phyloP scores from a whole-genome alignment of 2,329 filamentous ascomycete species.

The Cryphonectria nitschkei region DNA sequence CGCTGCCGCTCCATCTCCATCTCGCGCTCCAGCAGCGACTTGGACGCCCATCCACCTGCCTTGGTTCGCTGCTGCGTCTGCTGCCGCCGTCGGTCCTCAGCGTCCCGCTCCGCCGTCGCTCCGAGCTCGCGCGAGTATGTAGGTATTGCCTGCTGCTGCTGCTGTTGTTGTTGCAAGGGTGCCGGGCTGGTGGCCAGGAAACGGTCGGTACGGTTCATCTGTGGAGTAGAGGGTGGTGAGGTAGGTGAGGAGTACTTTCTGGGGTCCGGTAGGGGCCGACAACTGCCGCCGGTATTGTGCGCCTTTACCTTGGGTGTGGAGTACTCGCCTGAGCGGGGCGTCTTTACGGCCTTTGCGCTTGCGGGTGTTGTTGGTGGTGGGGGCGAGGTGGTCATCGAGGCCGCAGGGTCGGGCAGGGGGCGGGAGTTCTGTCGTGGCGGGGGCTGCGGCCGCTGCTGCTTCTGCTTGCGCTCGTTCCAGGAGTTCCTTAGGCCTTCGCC shows the following conservation, averaged over 20 bases:
- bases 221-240: conserved; percentile 32
- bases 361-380: conserved; percentile 12
- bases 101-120: conserved; percentile 64
- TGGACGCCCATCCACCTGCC: conserved; percentile 65
- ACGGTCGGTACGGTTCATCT: conserved; percentile 57
- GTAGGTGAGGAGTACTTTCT: conserved; percentile 37
- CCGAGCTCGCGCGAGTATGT: conserved; percentile 53
- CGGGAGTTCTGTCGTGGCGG: conserved; percentile 39
- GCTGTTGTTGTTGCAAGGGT: conserved; percentile 40
- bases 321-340: conserved; percentile 38
- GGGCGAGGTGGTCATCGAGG: conserved; percentile 29
- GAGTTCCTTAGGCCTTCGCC: conserved; percentile 65
- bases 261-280: conserved; percentile 60
- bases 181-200: conserved; percentile 60
- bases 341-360: conserved; percentile 35
- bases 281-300: conserved; percentile 43
- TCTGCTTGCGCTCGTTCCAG: conserved; percentile 48
- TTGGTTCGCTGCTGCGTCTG: conserved; percentile 64
- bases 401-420: conserved; percentile 47
- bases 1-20: conserved; percentile 80
- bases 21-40: conserved; percentile 75
- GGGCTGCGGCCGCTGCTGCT: conserved; percentile 35
- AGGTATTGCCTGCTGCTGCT: conserved; percentile 49
- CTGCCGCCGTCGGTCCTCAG: conserved; percentile 62
- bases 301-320: conserved; percentile 37